Conservation (phyloP, 1,284 basidiomycete genomes). For the Chalciporus sp. region DNA sequence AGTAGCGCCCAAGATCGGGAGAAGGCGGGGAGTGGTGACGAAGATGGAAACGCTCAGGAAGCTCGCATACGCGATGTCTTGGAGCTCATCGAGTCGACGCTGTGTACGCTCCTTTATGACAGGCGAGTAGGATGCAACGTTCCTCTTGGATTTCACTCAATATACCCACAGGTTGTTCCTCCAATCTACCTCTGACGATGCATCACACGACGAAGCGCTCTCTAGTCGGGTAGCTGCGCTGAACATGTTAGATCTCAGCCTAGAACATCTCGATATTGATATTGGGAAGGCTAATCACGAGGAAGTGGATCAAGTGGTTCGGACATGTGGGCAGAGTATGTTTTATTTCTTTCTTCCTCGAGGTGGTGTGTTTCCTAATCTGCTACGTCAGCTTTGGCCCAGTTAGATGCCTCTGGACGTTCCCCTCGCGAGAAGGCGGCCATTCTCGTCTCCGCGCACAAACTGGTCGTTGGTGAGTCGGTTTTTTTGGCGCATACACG, state of each 20-base stretch:
- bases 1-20: constrained; percentile 12
- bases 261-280: constrained; percentile 86
- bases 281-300: constrained; percentile 49
- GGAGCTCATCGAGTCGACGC: constrained; percentile 69
- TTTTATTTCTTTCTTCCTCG: neutral
- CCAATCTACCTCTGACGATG: constrained; percentile 73
- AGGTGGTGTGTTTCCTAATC: neutral
- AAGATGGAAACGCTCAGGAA: constrained; percentile 36
- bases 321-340: constrained; percentile 77
- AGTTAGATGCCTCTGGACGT: constrained; percentile 61
- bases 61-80: constrained; percentile 55
- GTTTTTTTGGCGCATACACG: neutral
- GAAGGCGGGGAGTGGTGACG: constrained; percentile 24
- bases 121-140: constrained; percentile 25
- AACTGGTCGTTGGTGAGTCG: constrained; percentile 70
- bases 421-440: constrained; percentile 81
- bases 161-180: constrained; percentile 54
- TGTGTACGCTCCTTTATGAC: constrained; percentile 75
- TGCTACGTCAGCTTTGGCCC: constrained; percentile 59
- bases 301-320: constrained; percentile 68
- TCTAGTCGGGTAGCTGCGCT: constrained; percentile 88
- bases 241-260: constrained; percentile 83
- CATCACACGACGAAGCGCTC: constrained; percentile 84
- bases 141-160: neutral
- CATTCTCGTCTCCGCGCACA: constrained; percentile 81